phyloP scores from a whole-genome alignment of 495 filamentous ascomycete genomes.

The Penicillium dipodomyicola region DNA sequence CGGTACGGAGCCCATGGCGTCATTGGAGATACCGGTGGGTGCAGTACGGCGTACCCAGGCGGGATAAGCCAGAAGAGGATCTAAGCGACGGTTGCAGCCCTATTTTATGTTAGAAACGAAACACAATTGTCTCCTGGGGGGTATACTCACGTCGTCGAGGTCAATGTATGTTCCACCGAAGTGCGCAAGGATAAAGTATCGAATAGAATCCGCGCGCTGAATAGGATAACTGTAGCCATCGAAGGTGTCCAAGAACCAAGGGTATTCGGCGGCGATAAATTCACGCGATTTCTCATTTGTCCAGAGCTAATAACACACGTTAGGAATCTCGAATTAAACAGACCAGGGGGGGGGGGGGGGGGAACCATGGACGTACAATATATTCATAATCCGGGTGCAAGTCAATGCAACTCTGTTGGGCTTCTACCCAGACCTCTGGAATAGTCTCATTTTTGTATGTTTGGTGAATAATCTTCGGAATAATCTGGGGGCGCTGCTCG shows the following conservation, averaged over 20 bases:
- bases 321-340: conserved; percentile 14
- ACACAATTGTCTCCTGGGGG: background rate
- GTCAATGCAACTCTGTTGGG: conserved; percentile 73
- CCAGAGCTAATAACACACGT: conserved; percentile 63
- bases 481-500: conserved; percentile 60
- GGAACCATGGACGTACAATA: conserved; percentile 52
- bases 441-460: conserved; percentile 78
- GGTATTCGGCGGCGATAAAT: conserved; percentile 75
- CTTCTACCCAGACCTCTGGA: conserved; percentile 68
- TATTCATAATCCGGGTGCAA: conserved; percentile 79
- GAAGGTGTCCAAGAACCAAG: conserved; percentile 84
- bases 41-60: conserved; percentile 78
- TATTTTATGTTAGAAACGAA: conserved; percentile 29
- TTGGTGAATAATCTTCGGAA: conserved; percentile 90
- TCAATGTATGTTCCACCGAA: conserved; percentile 90
- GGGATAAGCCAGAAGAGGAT: conserved; percentile 76
- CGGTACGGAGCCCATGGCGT: conserved; percentile 78
- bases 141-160: conserved; percentile 70
- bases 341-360: too few relatives aligned
- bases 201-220: conserved; percentile 81
- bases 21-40: conserved; percentile 86
- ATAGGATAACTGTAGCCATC: conserved; percentile 78
- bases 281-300: conserved; percentile 71
- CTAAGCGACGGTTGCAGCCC: conserved; percentile 80
- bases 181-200: conserved; percentile 81